Conservation (phyloP, 139 green algal species). For the Penium margaritaceum region DNA sequence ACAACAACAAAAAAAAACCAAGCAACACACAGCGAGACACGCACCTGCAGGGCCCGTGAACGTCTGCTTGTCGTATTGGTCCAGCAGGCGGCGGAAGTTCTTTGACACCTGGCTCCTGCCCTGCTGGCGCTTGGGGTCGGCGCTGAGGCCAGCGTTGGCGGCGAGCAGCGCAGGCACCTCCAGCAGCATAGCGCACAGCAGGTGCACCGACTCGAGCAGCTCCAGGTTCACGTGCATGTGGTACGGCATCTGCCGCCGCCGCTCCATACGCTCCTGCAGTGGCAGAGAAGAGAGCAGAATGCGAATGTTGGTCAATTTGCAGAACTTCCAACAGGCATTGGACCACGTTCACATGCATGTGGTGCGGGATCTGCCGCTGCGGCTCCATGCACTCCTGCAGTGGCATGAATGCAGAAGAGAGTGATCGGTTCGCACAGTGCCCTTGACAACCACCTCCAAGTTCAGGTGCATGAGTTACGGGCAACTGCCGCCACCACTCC, state of each 20-base stretch:
- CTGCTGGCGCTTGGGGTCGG: too few relatives aligned
- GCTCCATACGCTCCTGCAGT: not conserved
- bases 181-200: constrained; percentile 88
- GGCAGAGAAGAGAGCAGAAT: not conserved
- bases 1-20: too few relatives aligned
- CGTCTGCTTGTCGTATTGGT: constrained; percentile 85
- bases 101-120: constrained; percentile 48
- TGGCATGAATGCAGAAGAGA: too few relatives aligned
- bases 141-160: constrained; percentile 36
- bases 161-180: constrained; percentile 81
- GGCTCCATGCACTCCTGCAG: constrained; percentile 85
- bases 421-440: too few relatives aligned
- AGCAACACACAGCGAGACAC: too few relatives aligned
- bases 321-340: constrained; percentile 82
- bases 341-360: constrained; percentile 87
- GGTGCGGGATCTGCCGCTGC: constrained; percentile 84
- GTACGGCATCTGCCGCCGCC: constrained; percentile 84
- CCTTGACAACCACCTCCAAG: too few relatives aligned
- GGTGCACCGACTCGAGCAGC: constrained; percentile 81
- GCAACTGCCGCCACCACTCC: constrained; percentile 88
- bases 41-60: constrained; percentile 77
- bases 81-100: constrained; percentile 66
- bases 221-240: constrained; percentile 99
- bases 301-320: not conserved
- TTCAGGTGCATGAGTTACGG: constrained; percentile 99